Conservation (phyloP, 2,329 filamentous ascomycete species). For the Gremmenia infestans region DNA sequence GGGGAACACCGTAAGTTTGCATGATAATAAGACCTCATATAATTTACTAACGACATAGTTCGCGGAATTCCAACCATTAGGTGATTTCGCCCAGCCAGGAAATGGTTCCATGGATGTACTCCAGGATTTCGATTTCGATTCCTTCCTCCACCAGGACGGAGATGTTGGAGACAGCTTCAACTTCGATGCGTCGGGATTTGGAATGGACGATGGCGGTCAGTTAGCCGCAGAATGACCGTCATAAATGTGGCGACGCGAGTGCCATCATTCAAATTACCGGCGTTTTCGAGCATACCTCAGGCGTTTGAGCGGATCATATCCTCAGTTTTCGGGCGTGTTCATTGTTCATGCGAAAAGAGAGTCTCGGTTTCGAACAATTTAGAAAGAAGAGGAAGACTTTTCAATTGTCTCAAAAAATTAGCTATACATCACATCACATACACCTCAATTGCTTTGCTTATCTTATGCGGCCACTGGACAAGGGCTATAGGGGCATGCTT, state of each 20-base stretch:
- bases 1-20: slow-evolving; percentile 33
- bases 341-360: slow-evolving; percentile 31
- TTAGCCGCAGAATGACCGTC: slow-evolving; percentile 50
- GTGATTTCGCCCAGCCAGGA: slow-evolving; percentile 50
- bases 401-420: slow-evolving; percentile 23
- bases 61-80: slow-evolving; percentile 33
- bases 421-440: slow-evolving; percentile 20
- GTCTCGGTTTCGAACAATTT: slow-evolving; percentile 21
- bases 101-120: slow-evolving; percentile 50
- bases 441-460: slow-evolving; percentile 12
- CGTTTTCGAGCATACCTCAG: slow-evolving; percentile 32
- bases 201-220: slow-evolving; percentile 46
- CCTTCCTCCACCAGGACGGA: slow-evolving; percentile 57
- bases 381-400: slow-evolving; percentile 22
- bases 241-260: slow-evolving; percentile 7
- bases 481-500: slow-evolving; percentile 17
- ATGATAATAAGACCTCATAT: background rate
- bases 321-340: slow-evolving; percentile 24
- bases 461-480: slow-evolving; percentile 21
- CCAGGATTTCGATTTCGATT: slow-evolving; percentile 65
- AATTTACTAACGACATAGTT: slow-evolving; percentile 22
- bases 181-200: slow-evolving; percentile 48
- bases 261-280: slow-evolving; percentile 25
- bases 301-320: slow-evolving; percentile 32
- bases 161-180: slow-evolving; percentile 45